Base-by-base conservation (phyloP, 208 protist genomes). In the Acanthamoeba lenticulata region DNA sequence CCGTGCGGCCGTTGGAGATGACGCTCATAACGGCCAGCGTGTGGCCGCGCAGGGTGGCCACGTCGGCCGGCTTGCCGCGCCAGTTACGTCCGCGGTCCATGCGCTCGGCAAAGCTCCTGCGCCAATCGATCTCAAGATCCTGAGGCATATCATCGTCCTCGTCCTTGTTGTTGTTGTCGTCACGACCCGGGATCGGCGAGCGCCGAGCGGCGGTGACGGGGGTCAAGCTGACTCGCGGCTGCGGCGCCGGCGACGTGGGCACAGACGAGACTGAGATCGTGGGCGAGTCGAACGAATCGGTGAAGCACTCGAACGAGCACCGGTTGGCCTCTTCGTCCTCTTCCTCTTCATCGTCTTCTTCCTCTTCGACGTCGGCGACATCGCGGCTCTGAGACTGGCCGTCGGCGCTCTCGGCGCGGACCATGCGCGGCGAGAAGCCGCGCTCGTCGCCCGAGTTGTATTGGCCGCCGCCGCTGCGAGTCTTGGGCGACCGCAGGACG, bases 11-110 rank as follows among this genome's bases (percentile, higher is more conserved):
- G 36, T 79, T 79, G 32, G 38, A 38, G 13, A 79, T 79, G 32
- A 79, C 69, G 38, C 69, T 79, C 69, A 79, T 79, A 7, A 79
- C 69, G 17, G 69, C 69, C 38, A 79, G 69, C 32, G 69, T 79
- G 69, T 79, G 69, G 69, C 69, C 69, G 32, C 69, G 69, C 32
- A 79, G 69, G 17, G 69, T 79, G 36, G 34, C 69, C 0, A 79
- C 69, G 69, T 79, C 38, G 32, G 24, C 34, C 21, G 69, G 69
- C 38, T 79, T 79, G 36, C 69, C 69, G 2, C 32, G 32, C 69
- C 69, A 79, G 38, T 45, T 79, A n/a, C 44, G 38, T 17, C 36
- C 19, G 9, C 27, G 9, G 34, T 45, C 24, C 69, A 79, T 79
- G 2, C 69, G 69, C 69, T 79, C 69, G 69, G 69, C 69, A 27